These are phyloP conservation scores for Dioscorea zingiberensis DNA, from an alignment of 106 monocot genomes.

Conservation along the genomic window DNA sequence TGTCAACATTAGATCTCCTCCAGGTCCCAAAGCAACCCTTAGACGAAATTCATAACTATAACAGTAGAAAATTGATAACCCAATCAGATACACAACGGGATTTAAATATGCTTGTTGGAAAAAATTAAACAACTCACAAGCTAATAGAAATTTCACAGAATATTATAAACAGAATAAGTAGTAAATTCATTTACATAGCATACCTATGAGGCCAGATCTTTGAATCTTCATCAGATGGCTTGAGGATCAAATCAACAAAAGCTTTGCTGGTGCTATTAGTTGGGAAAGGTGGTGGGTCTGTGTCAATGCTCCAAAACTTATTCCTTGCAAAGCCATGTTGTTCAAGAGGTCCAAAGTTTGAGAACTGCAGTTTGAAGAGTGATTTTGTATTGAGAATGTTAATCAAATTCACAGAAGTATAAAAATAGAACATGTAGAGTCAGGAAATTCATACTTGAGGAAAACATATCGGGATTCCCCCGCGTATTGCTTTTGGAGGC, in stretches of 20 bases:
- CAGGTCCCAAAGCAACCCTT: slow-evolving; percentile 53
- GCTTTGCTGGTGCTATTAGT: slow-evolving; percentile 36
- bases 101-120: background rate
- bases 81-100: background rate
- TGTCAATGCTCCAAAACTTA: slow-evolving; percentile 64
- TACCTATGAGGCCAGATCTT: slow-evolving; percentile 84
- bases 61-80: background rate
- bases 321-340: slow-evolving; percentile 75
- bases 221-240: slow-evolving; percentile 55
- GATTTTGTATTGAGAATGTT: background rate
- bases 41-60: slow-evolving; percentile 75
- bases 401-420: background rate
- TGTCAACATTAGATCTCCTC: slow-evolving; percentile 72
- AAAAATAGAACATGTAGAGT: background rate
- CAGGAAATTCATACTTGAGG: slow-evolving; percentile 44
- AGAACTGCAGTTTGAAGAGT: slow-evolving; percentile 32
- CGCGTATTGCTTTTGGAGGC: slow-evolving; percentile 79
- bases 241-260: slow-evolving; percentile 78
- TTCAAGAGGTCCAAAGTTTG: slow-evolving; percentile 40
- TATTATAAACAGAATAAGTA: background rate
- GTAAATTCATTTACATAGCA: background rate
- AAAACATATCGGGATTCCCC: slow-evolving; percentile 83
- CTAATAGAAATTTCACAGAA: background rate
- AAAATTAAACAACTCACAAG: background rate
- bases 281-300: slow-evolving; percentile 56